Conservation (phyloP, 2,329 filamentous ascomycete species). For the Paracamarosporium sp. region DNA sequence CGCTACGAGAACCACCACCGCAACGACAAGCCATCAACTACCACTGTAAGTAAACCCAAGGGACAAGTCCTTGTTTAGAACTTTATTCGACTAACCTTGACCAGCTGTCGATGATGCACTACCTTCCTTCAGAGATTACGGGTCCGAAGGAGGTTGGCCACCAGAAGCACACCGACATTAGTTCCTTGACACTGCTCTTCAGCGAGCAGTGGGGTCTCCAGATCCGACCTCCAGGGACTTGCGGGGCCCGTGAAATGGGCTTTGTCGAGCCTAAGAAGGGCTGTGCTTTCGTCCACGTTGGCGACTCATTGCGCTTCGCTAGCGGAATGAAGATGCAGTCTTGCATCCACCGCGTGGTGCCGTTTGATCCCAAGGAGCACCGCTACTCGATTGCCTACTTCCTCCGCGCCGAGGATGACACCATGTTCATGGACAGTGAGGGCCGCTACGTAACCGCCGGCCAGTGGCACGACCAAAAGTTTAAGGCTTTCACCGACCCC, state of each 20-base stretch:
- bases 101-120: constrained; percentile 42
- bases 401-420: constrained; percentile 63
- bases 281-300: constrained; percentile 64
- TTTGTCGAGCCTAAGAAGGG: constrained; percentile 59
- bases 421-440: constrained; percentile 63
- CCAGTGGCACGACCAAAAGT: constrained; percentile 44
- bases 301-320: constrained; percentile 65
- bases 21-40: constrained; percentile 40
- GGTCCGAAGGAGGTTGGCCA: constrained; percentile 33
- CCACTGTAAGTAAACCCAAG: constrained; percentile 23
- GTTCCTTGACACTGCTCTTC: constrained; percentile 50
- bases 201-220: constrained; percentile 65
- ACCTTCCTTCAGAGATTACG: constrained; percentile 31
- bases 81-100: not conserved
- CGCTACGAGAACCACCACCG: constrained; percentile 41
- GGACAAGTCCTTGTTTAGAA: not conserved
- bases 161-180: constrained; percentile 44
- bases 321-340: constrained; percentile 61
- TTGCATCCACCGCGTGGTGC: constrained; percentile 65
- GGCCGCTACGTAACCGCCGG: constrained; percentile 61
- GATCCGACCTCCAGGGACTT: constrained; percentile 59
- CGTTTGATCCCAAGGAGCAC: constrained; percentile 59
- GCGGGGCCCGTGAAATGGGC: constrained; percentile 35
- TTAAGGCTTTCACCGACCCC: constrained; percentile 36
- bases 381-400: constrained; percentile 67